Evolutionary conservation across 139 green algal genomes (phyloP), one percentile per base, ranked within the genome.

Genomic region (Coelastrella sp.): DNA sequence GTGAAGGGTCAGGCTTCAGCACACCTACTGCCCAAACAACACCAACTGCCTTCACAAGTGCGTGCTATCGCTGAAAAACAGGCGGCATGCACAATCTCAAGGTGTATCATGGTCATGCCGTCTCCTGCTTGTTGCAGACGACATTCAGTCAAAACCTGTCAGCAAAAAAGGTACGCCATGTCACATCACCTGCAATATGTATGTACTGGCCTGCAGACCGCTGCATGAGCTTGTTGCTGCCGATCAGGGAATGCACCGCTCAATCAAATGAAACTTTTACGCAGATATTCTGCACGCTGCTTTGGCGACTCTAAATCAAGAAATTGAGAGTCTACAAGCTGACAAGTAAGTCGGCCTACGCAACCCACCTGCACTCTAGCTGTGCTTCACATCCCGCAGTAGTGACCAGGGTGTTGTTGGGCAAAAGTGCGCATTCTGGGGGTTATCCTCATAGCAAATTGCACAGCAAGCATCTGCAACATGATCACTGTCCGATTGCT

Each of bases 1-100:
- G 84, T 65, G 84, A 27, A 66, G 65, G 58, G n/a, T 78, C 82
- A 61, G 63, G 82, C 24, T 68, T 59, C 84, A 80, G 65, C 49
- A 79, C 84, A 73, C 81, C 19, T 22, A 63, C 81, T 60, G 63
- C 81, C 57, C 81, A 86, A 65, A 59, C 25, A 86, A 56, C 60
- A 73, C 81, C 49, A 65, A 83, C 15, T 65, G 78, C 49, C 27
- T 63, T 66, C 15, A 22, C 49, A 66, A 8, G 78, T 83, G 14
- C 35, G 25, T 82, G 17, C 25, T 17, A 14, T 22, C 19, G 22
- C n/a, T 14, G 20, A 35, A 60, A 6, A 1, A 49, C 35, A 49
- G 35, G 35, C 35, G 3, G 35, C 35, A 49, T 49, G 35, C 35
- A 49, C 35, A 49, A 49, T 5, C 35, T 49, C 35, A 49, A 5